Evolutionary conservation across 345 rosid species (phyloP).

Genomic region (Syzygium grande): DNA sequence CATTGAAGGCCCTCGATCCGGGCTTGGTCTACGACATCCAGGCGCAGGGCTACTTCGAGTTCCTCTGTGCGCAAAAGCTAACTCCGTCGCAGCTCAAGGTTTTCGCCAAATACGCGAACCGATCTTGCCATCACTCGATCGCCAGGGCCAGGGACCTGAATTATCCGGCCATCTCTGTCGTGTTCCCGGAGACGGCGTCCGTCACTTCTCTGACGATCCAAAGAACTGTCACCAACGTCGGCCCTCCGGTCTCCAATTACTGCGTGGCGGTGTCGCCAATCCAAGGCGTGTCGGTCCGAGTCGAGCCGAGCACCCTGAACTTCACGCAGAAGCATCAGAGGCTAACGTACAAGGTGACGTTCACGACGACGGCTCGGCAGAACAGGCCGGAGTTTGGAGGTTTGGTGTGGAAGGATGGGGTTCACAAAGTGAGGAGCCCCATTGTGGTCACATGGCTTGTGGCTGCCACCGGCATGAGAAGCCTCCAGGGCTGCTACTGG

Average conservation of each 20-base stretch:
- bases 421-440: conserved; percentile 86
- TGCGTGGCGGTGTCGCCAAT: conserved; percentile 49
- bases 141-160: conserved; percentile 66
- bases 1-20: conserved; percentile 68
- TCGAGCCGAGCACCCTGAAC: conserved; percentile 48
- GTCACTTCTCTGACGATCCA: conserved; percentile 30
- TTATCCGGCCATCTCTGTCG: conserved; percentile 80
- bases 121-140: conserved; percentile 46
- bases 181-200: conserved; percentile 44
- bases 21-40: conserved; percentile 78
- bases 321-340: conserved; percentile 65
- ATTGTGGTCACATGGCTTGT: conserved; percentile 56
- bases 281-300: conserved; percentile 47
- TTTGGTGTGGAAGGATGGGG: conserved; percentile 66
- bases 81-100: conserved; percentile 51
- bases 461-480: conserved; percentile 42
- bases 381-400: conserved; percentile 71
- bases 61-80: conserved; percentile 73
- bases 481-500: neutral
- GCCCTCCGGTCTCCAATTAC: conserved; percentile 54
- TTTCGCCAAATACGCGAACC: conserved; percentile 59
- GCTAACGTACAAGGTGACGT: conserved; percentile 56
- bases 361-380: conserved; percentile 39
- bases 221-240: conserved; percentile 81
- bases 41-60: conserved; percentile 72